phyloP scores from a whole-genome alignment of 148 eudicot species.

The Bassia scoparia region DNA sequence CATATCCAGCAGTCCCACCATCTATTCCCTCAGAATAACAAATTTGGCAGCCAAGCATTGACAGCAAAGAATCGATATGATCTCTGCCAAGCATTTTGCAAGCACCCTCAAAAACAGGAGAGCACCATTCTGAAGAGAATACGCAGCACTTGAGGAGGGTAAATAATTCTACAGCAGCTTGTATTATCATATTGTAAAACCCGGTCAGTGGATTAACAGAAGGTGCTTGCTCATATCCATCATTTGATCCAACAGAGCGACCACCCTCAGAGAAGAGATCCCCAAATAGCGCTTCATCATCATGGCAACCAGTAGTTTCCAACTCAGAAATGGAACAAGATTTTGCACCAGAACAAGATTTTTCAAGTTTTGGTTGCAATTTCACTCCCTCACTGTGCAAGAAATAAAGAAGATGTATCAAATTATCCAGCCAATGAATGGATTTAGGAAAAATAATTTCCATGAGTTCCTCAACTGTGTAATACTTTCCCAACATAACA shows the following conservation, averaged over 20 bases:
- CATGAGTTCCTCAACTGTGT: constrained; percentile 59
- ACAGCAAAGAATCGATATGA: constrained; percentile 69
- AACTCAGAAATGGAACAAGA: constrained; percentile 49
- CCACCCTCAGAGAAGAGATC: constrained; percentile 96
- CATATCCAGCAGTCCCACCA: constrained; percentile 40
- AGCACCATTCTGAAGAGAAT: constrained; percentile 72
- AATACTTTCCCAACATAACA: constrained; percentile 43
- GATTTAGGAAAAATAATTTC: constrained; percentile 59
- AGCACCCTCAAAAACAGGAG: constrained; percentile 53
- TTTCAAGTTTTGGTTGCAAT: constrained; percentile 68
- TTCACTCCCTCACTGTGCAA: constrained; percentile 86
- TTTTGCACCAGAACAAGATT: constrained; percentile 68
- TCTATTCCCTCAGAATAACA: constrained; percentile 56
- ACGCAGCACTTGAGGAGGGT: constrained; percentile 55
- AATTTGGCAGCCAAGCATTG: constrained; percentile 49
- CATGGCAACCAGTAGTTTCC: constrained; percentile 71
- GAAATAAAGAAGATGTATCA: constrained; percentile 67
- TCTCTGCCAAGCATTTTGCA: constrained; percentile 49
- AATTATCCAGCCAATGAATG: constrained; percentile 71
- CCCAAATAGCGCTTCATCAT: constrained; percentile 97
- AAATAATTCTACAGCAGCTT: constrained; percentile 66
- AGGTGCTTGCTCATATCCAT: constrained; percentile 67
- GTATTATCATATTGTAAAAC: constrained; percentile 59
- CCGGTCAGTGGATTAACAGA: constrained; percentile 48
- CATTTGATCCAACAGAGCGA: constrained; percentile 83